phyloP scores from a whole-genome alignment of 768 basidiomycete genomes.

The Podaxis sp. region DNA sequence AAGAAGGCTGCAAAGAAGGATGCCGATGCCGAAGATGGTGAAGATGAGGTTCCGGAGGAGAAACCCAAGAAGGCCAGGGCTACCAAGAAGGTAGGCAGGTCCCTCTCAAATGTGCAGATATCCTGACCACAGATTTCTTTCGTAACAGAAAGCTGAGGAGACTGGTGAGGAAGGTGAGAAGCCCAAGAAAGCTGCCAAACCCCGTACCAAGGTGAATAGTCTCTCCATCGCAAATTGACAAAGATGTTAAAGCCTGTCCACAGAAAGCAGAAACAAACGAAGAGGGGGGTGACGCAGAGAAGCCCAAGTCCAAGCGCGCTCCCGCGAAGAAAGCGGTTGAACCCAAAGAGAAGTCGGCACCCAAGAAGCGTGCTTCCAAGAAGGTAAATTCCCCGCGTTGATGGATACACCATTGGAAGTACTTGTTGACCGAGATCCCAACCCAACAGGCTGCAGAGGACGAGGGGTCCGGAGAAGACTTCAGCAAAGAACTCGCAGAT shows the following conservation, averaged over 20 bases:
- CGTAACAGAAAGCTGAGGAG: constrained; percentile 18
- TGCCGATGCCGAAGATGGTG: constrained; percentile 23
- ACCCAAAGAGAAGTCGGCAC: constrained; percentile 43
- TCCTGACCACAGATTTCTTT: not conserved
- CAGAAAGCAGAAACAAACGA: constrained; percentile 21
- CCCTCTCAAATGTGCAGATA: constrained; percentile 4
- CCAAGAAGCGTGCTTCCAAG: constrained; percentile 48
- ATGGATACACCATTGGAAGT: not conserved
- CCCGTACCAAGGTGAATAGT: constrained; percentile 21
- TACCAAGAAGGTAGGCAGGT: constrained; percentile 25
- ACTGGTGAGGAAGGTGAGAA: constrained; percentile 21
- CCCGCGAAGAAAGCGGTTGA: constrained; percentile 33
- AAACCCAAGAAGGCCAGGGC: constrained; percentile 49
- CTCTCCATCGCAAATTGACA: not conserved
- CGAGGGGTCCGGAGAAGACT: constrained; percentile 44
- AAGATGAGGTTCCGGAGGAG: constrained; percentile 35
- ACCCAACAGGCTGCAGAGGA: constrained; percentile 26
- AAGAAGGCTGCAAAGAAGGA: constrained; percentile 28
- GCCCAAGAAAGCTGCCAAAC: constrained; percentile 32
- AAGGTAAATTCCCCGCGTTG: constrained; percentile 24
- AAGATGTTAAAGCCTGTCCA: not conserved
- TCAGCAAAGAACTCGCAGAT: constrained; percentile 38
- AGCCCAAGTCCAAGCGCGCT: constrained; percentile 38
- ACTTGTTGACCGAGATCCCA: constrained; percentile 3
- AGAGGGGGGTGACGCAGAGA: constrained; percentile 20